Conservation (phyloP, 495 filamentous ascomycete species). For the Neurospora intermedia region DNA sequence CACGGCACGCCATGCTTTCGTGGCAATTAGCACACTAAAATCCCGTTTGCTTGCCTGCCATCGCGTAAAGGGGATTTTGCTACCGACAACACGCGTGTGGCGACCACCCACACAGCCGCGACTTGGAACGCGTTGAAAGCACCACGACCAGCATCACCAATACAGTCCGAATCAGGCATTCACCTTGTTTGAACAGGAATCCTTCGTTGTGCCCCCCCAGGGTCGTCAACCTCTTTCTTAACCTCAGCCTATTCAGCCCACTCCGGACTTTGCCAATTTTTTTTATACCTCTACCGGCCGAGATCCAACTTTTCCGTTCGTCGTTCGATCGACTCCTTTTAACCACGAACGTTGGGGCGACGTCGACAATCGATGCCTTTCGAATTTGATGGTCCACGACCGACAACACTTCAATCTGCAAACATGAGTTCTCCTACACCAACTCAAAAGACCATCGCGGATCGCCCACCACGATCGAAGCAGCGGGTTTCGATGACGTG, state of each 20-base stretch:
- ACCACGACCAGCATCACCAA: background rate
- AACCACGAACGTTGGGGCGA: background rate
- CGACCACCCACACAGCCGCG: background rate
- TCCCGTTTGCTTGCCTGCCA: background rate
- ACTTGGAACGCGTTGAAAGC: background rate
- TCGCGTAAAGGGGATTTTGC: background rate
- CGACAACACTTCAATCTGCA: background rate
- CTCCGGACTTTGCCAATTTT: background rate
- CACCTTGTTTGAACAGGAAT: background rate
- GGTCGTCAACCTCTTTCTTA: background rate
- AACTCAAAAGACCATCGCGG: slow-evolving; percentile 23
- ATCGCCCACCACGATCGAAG: slow-evolving; percentile 31
- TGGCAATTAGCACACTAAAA: background rate
- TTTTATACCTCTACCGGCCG: background rate
- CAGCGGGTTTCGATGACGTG: slow-evolving; percentile 37
- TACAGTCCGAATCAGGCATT: background rate
- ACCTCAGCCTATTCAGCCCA: background rate
- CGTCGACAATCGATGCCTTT: background rate
- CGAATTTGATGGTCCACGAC: background rate
- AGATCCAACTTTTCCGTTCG: background rate
- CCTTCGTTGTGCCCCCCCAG: background rate
- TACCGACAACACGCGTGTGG: background rate
- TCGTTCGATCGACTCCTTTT: background rate
- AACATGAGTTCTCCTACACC: slow-evolving; percentile 15
- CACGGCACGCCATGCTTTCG: background rate